Evolutionary conservation across 495 filamentous ascomycete species (phyloP).

Genomic region (Aspergillus nidulans): DNA sequence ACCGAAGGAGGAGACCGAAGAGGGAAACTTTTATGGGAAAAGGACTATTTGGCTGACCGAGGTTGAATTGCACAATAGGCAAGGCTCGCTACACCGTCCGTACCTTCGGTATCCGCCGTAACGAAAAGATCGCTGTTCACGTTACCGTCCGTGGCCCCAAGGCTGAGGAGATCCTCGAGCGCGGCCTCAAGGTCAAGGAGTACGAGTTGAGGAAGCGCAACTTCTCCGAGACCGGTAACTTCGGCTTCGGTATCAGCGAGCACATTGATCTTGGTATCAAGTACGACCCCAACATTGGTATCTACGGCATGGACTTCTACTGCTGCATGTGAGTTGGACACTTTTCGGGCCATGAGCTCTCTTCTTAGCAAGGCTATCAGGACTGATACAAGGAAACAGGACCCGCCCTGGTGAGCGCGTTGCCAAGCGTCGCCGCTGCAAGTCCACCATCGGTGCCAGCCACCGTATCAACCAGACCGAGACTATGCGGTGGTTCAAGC

Average conservation of each 20-base stretch:
- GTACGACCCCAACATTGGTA: slow-evolving; percentile 98
- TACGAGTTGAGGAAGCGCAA: slow-evolving; percentile 98
- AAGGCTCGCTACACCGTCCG: slow-evolving; percentile 99
- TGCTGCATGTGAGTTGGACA: slow-evolving; percentile 81
- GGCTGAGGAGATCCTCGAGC: slow-evolving; percentile 99
- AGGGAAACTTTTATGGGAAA: neutral
- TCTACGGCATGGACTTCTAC: slow-evolving; percentile 99
- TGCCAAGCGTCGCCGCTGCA: slow-evolving; percentile 85
- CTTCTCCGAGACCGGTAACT: slow-evolving; percentile 99
- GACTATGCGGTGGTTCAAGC: slow-evolving; percentile 99
- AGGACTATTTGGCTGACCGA: slow-evolving; percentile 19
- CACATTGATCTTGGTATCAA: slow-evolving; percentile 99
- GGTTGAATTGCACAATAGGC: slow-evolving; percentile 47
- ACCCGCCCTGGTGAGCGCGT: slow-evolving; percentile 97
- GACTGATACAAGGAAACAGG: slow-evolving; percentile 44
- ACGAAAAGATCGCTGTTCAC: slow-evolving; percentile 99
- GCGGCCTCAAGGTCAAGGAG: slow-evolving; percentile 99
- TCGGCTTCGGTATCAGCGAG: slow-evolving; percentile 99
- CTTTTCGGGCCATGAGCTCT: neutral
- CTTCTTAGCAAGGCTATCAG: neutral
- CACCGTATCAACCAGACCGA: slow-evolving; percentile 91
- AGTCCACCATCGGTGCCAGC: slow-evolving; percentile 75
- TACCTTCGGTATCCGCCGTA: slow-evolving; percentile 99
- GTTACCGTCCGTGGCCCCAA: slow-evolving; percentile 99
- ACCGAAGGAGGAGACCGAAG: neutral